A percentile compares a stretch with the other conserved stretches of the same genome.
Conservation (phyloP, 352 stramenopile species). For the Globisporangium iwayamae region DNA sequence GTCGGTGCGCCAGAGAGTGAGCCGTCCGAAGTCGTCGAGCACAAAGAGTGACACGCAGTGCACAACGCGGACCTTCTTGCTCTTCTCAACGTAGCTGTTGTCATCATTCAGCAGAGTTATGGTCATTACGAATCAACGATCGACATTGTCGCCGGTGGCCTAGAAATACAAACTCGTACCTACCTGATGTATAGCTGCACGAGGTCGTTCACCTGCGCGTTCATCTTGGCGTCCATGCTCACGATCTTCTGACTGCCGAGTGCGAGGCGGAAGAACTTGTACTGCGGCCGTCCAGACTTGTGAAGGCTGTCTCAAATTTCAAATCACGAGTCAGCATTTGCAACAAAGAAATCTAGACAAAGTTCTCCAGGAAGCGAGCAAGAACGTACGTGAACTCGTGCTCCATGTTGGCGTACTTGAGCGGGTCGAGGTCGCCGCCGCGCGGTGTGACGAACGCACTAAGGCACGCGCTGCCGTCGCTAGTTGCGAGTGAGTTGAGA, state of each 20-base stretch:
- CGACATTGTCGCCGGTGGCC: background rate
- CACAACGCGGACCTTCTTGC: constrained; percentile 63
- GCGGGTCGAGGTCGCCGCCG: constrained; percentile 53
- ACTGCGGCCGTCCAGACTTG: constrained; percentile 52
- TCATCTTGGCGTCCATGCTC: constrained; percentile 71
- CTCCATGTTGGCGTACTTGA: constrained; percentile 70
- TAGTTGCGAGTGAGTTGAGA: constrained; percentile 38
- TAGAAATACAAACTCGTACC: constrained; percentile 13
- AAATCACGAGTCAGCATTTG: background rate
- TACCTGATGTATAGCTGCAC: constrained; percentile 46
- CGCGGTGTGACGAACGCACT: constrained; percentile 62
- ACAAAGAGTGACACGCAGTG: constrained; percentile 54
- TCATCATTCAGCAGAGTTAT: background rate
- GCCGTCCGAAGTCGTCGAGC: constrained; percentile 41
- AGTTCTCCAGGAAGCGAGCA: background rate
- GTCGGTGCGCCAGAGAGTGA: constrained; percentile 58
- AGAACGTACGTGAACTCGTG: constrained; percentile 67
- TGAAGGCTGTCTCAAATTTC: constrained; percentile 29
- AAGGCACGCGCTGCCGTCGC: constrained; percentile 32
- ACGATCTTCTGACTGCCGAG: constrained; percentile 55
- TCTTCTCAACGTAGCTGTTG: constrained; percentile 49
- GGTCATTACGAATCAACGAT: background rate
- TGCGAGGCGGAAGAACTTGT: constrained; percentile 65
- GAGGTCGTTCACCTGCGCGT: constrained; percentile 35
- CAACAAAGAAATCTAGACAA: background rate